Percentiles rank a stretch among this genome's conserved stretches.
Conservation (phyloP, 2,329 filamentous ascomycete genomes). For the Alternaria ventricosa region DNA sequence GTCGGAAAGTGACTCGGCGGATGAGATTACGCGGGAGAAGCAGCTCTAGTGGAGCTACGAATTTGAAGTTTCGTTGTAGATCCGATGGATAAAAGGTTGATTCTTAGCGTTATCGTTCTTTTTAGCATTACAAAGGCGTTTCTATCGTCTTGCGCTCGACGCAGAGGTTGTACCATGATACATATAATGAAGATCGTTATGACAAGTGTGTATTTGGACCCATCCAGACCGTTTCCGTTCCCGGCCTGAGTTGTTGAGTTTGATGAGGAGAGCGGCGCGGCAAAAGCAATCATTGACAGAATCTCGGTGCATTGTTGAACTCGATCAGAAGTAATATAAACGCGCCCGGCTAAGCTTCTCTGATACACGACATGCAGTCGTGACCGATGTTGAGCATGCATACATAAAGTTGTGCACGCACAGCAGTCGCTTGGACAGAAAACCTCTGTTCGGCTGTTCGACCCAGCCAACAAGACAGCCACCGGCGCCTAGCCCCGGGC, state of each 20-base stretch:
- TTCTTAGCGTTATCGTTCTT: conserved; percentile 1
- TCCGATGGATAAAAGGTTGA: neutral
- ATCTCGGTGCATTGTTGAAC: neutral
- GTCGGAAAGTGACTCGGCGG: conserved; percentile 17
- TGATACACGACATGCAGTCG: neutral
- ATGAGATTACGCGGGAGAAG: conserved; percentile 16
- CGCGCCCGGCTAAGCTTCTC: neutral
- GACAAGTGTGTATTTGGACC: neutral
- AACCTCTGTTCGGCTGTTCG: neutral
- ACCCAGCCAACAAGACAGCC: neutral
- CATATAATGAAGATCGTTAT: neutral
- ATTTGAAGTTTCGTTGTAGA: neutral
- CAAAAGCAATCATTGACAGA: neutral
- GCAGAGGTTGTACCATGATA: neutral
- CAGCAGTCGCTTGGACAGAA: neutral
- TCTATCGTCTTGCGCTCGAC: neutral
- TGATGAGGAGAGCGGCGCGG: neutral
- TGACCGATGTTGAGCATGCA: neutral
- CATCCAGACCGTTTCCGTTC: neutral
- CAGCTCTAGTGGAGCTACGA: neutral
- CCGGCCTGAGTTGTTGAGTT: neutral
- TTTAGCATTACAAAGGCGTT: conserved; percentile 3
- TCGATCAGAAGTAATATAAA: neutral
- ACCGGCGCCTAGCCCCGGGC: neutral
- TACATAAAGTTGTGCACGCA: neutral